These are phyloP conservation scores for Peribolospora baueri DNA, from an alignment of 768 basidiomycete species.

Conservation along the genomic window DNA sequence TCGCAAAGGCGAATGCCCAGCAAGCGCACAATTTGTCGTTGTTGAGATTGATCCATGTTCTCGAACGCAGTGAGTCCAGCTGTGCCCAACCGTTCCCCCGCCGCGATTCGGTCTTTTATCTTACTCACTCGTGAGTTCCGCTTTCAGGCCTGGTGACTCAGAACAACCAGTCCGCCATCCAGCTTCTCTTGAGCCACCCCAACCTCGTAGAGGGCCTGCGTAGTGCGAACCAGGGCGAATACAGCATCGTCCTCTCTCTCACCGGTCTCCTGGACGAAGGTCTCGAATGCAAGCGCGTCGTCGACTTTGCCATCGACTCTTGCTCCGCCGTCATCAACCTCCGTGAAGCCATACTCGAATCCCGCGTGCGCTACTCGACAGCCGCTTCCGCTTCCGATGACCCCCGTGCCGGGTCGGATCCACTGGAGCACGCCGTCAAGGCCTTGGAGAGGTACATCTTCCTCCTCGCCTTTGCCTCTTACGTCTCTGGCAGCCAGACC, in stretches of 20 bases:
- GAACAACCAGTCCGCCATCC: conserved; percentile 54
- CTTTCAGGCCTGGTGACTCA: conserved; percentile 35
- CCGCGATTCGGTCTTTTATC: neutral
- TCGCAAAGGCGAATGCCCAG: conserved; percentile 19
- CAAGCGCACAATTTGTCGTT: conserved; percentile 19
- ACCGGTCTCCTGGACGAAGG: conserved; percentile 83
- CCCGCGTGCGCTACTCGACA: conserved; percentile 56
- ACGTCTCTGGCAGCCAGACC: conserved; percentile 36
- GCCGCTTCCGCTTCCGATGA: conserved; percentile 24
- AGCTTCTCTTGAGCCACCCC: conserved; percentile 57
- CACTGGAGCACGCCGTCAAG: conserved; percentile 40
- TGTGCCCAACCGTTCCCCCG: neutral
- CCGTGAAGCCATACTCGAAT: conserved; percentile 60
- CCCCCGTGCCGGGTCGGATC: conserved; percentile 1
- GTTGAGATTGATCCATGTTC: conserved; percentile 19
- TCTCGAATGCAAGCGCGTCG: conserved; percentile 56
- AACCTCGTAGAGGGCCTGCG: conserved; percentile 59
- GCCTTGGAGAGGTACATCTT: conserved; percentile 88
- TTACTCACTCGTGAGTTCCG: neutral
- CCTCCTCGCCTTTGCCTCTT: conserved; percentile 77
- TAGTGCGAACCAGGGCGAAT: conserved; percentile 77
- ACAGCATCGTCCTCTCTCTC: conserved; percentile 63
- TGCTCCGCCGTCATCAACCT: conserved; percentile 81
- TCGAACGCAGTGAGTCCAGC: conserved; percentile 23
- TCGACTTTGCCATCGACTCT: conserved; percentile 71